Percentiles rank a stretch among this genome's conserved stretches.
phyloP scores from a whole-genome alignment of 306 rosid genomes.

The Vigna hirtella region DNA sequence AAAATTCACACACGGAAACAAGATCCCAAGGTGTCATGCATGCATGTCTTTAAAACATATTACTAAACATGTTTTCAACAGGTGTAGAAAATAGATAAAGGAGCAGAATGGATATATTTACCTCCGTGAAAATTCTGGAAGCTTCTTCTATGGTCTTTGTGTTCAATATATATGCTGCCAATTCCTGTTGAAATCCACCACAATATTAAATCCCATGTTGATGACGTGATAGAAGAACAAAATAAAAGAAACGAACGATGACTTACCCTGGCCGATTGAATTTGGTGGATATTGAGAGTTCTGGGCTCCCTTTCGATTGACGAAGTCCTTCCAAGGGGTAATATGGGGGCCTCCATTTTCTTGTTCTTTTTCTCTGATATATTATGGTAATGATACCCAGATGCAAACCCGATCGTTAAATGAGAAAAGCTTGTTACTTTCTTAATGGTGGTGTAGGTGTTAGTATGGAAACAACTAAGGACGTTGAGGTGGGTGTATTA shows the following conservation, averaged over 20 bases:
- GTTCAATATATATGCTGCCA: slow-evolving; percentile 63
- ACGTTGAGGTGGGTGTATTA: background rate
- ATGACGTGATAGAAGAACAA: background rate
- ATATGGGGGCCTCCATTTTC: slow-evolving; percentile 45
- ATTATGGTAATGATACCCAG: background rate
- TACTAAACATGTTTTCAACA: background rate
- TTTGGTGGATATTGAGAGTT: slow-evolving; percentile 62
- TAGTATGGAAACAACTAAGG: background rate
- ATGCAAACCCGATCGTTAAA: slow-evolving; percentile 1
- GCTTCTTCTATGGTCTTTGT: slow-evolving; percentile 73
- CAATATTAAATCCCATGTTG: background rate
- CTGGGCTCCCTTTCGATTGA: slow-evolving; percentile 87
- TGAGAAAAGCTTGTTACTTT: background rate
- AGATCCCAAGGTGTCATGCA: too few relatives aligned
- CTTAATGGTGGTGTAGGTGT: background rate
- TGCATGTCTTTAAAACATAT: too few relatives aligned
- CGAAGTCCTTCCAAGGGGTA: slow-evolving; percentile 61
- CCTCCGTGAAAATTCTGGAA: slow-evolving; percentile 72
- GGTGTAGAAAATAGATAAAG: background rate
- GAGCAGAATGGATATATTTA: slow-evolving; percentile 17
- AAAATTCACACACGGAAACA: too few relatives aligned
- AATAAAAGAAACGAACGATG: background rate
- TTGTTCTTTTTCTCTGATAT: background rate
- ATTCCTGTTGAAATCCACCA: slow-evolving; percentile 51
- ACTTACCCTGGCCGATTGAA: slow-evolving; percentile 71